Evolutionary conservation across 78 protist genomes (phyloP), one percentile per base, ranked within the genome.

Genomic region (Polysphondylium violaceum): DNA sequence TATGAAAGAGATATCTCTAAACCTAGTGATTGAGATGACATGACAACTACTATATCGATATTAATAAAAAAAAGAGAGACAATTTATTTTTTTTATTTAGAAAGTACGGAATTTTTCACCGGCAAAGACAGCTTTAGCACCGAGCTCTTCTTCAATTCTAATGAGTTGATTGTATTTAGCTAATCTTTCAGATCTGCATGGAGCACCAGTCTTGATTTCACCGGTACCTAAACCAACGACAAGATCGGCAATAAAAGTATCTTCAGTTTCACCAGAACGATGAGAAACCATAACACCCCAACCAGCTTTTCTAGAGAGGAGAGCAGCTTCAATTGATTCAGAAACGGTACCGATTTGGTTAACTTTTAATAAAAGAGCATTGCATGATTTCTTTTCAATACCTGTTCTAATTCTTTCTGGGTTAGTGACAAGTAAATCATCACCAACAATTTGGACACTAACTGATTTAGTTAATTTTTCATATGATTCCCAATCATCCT

Each of bases 191-290:
- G 97, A 95, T 43, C 99, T 92, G 95, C 99, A 96, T 4, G 99
- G 99, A 40, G 99, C 99, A 53, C 99, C 99, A n/a, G 99, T 99
- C 98, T 99, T 99, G 96, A 99, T 98, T 94, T 99, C 98, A 29
- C 99, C 99, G 9, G 98, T 74, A 55, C 97, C 98, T 38, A 98
- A 93, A 33, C 99, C 99, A 38, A 99, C 99, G 23, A 94, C 99
- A 40, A 99, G 96, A 67, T 99, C 99, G 31, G 99, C 99, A 63
- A 99, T 99, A 88, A 96, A 97, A 11, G 98, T 69, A 83, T 97
- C 99, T 73, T 97, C 99, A 9, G 99, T 98, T 88, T 99, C 99
- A 33, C 99, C 99, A 1, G 98, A 94, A 38, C 99, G 94, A 88
- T 99, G 99, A 51, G 96, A 79, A 38, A 99, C 99, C 99, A 99